phyloP scores from a whole-genome alignment of 768 basidiomycete genomes.

The Phylloporus arenicola region DNA sequence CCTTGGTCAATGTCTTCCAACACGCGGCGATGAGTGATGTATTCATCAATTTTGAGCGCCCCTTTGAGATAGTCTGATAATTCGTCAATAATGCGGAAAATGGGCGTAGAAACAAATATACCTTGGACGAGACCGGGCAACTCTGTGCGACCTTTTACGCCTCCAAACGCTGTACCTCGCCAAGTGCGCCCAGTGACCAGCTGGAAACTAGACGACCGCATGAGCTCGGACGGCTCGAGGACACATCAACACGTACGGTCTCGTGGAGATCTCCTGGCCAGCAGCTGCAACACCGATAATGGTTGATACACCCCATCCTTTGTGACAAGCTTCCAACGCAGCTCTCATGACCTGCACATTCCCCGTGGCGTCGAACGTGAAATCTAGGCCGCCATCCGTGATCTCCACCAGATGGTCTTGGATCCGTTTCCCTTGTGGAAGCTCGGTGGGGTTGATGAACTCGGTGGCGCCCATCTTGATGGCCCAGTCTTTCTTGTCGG shows the following conservation, averaged over 20 bases:
- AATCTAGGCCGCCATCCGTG: slow-evolving; percentile 96
- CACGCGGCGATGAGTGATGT: slow-evolving; percentile 81
- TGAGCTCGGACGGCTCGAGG: slow-evolving; percentile 4
- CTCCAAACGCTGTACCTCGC: slow-evolving; percentile 95
- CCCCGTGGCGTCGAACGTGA: slow-evolving; percentile 95
- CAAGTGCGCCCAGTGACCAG: slow-evolving; percentile 85
- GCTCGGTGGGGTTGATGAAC: slow-evolving; percentile 75
- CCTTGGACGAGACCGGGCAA: slow-evolving; percentile 90
- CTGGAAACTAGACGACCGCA: slow-evolving; percentile 40
- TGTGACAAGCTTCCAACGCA: slow-evolving; percentile 98
- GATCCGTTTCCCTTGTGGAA: slow-evolving; percentile 77
- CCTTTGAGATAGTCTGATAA: slow-evolving; percentile 71
- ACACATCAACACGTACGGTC: slow-evolving; percentile 53
- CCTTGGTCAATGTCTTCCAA: slow-evolving; percentile 78
- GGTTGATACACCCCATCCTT: slow-evolving; percentile 97
- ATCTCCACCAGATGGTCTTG: slow-evolving; percentile 87
- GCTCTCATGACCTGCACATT: slow-evolving; percentile 93
- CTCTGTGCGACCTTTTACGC: slow-evolving; percentile 96
- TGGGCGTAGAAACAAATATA: slow-evolving; percentile 24
- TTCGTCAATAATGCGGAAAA: background rate
- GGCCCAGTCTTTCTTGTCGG: slow-evolving; percentile 82
- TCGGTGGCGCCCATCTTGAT: slow-evolving; percentile 92
- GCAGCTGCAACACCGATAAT: slow-evolving; percentile 97
- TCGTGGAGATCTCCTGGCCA: slow-evolving; percentile 88
- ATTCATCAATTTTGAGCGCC: slow-evolving; percentile 88